These are phyloP conservation scores for Pseudozyma sp. DNA, from an alignment of 1,284 basidiomycete genomes.

Conservation along the genomic window DNA sequence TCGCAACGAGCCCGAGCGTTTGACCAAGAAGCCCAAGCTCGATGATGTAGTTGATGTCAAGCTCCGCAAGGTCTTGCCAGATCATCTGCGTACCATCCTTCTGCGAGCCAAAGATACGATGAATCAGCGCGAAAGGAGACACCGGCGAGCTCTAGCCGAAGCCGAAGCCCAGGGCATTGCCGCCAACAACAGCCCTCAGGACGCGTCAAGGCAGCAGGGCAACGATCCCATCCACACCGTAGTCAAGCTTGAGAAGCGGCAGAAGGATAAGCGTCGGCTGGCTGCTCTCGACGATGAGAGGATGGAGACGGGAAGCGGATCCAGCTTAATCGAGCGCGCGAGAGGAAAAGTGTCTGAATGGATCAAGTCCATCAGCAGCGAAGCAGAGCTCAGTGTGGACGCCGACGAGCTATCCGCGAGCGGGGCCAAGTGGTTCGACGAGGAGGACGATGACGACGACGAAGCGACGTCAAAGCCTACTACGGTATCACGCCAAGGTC, in stretches of 20 bases:
- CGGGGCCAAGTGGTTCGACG: neutral
- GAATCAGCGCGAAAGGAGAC: conserved; percentile 15
- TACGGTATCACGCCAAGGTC: neutral
- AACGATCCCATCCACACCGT: neutral
- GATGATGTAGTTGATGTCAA: conserved; percentile 17
- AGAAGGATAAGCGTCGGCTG: neutral
- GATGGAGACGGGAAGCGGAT: conserved; percentile 14
- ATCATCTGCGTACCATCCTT: conserved; percentile 20
- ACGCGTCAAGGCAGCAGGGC: neutral
- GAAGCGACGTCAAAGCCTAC: neutral
- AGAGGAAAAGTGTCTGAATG: conserved; percentile 34
- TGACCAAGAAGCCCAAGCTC: conserved; percentile 1
- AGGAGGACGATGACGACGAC: conserved; percentile 2
- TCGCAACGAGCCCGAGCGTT: neutral
- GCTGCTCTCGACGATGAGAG: conserved; percentile 1
- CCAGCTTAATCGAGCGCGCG: conserved; percentile 19
- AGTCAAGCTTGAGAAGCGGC: neutral
- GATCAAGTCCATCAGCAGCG: conserved; percentile 36
- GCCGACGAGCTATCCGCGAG: neutral
- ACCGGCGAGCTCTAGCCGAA: conserved; percentile 2
- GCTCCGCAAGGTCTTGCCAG: conserved; percentile 5
- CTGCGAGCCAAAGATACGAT: conserved; percentile 19
- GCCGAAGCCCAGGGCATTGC: neutral
- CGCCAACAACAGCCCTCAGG: neutral
- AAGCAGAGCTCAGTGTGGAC: conserved; percentile 9